Conservation (phyloP, 2,329 filamentous ascomycete genomes). For the Amauroascus niger region DNA sequence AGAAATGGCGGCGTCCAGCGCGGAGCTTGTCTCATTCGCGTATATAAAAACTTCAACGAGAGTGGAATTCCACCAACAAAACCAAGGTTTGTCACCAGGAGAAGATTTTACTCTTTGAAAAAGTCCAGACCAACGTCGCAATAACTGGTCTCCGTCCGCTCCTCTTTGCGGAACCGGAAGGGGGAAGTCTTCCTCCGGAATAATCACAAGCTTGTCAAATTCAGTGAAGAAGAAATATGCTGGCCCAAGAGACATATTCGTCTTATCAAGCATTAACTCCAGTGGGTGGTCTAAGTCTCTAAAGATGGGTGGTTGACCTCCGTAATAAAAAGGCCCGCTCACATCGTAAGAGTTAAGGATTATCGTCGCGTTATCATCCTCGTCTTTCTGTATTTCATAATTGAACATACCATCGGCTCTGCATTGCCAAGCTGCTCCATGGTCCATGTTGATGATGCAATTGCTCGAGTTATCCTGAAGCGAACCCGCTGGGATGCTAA, state of each 20-base stretch:
- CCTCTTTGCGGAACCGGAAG: conserved; percentile 16
- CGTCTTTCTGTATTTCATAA: conserved; percentile 19
- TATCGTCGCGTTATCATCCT: conserved; percentile 25
- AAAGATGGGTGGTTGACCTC: conserved; percentile 50
- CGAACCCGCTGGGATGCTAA: conserved; percentile 39
- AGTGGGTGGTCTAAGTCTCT: conserved; percentile 38
- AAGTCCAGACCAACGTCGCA: conserved; percentile 23
- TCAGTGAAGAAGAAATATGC: conserved; percentile 53
- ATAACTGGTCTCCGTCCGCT: conserved; percentile 19
- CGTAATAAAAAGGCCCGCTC: conserved; percentile 45
- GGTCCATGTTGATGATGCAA: conserved; percentile 40
- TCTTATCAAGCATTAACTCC: conserved; percentile 48
- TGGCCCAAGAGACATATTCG: conserved; percentile 48
- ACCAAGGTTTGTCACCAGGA: conserved; percentile 56
- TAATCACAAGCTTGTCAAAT: conserved; percentile 57
- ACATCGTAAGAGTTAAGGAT: conserved; percentile 33
- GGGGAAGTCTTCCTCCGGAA: conserved; percentile 32
- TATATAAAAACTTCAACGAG: conserved; percentile 60
- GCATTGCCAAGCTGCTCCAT: conserved; percentile 45
- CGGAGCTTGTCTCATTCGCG: conserved; percentile 31
- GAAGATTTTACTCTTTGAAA: conserved; percentile 34
- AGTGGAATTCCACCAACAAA: conserved; percentile 60
- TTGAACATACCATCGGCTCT: conserved; percentile 25
- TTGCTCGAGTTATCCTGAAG: conserved; percentile 41
- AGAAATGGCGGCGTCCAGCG: conserved; percentile 6